Evolutionary conservation across 306 rosid species (phyloP), one percentile per base, ranked within the genome.

Genomic region (Glycyrrhiza uralensis): DNA sequence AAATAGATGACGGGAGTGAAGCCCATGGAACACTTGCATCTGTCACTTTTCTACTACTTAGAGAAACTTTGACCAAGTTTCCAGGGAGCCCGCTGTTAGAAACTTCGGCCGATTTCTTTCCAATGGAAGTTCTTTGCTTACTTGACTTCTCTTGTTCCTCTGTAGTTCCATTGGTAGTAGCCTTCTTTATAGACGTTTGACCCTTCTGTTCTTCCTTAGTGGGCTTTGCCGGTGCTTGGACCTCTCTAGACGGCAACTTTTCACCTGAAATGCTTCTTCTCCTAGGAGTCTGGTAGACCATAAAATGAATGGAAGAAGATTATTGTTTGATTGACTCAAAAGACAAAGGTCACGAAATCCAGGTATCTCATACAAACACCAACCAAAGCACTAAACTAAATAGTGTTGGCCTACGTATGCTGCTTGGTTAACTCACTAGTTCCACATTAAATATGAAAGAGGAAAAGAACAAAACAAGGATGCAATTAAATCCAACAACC

Each of bases 11-110:
- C 7, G 99, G 99, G 63, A 95, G 93, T 7, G 89, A 82, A 80
- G 96, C 81, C 99, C 97, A 95, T 30, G 90, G 90, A 69, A 85
- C 84, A 81, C 81, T 85, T 41, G 83, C 87, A 57, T 95, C 99
- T 10, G 84, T 81, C 86, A 89, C 85, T 79, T 85, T 88, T 83
- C 73, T 91, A 75, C 72, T 76, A 85, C 28, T 86, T 24, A 87
- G 45, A 61, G 96, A 73, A 81, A 89, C 90, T 83, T 85, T 95
- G 56, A 85, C 84, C 85, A 95, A 69, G 80, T 88, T 95, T 69
- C 86, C 93, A 5, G 93, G 96, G 44, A 87, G 61, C 26, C 90
- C 95, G 32, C 60, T 70, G 67, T 75, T 71, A 18, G 84, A 76
- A 76, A 62, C 55, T 17, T 94, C 95, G 0, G 88, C 76, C 14